phyloP scores from a whole-genome alignment of 2,329 filamentous ascomycete genomes.

The Leptoxyphium fumago region DNA sequence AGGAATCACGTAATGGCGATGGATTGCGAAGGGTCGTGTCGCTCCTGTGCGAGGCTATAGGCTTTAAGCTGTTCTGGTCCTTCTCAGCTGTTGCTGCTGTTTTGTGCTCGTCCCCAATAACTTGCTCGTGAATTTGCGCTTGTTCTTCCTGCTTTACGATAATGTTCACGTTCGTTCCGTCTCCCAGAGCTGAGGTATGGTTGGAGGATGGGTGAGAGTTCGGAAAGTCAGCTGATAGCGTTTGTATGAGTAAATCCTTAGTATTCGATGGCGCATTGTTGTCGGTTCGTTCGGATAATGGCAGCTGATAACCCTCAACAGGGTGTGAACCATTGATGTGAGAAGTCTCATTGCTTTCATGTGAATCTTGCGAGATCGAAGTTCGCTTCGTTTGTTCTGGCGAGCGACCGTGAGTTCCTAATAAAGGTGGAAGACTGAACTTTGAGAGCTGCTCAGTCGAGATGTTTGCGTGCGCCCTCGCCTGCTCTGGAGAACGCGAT shows the following conservation, averaged over 20 bases:
- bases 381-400: slow-evolving; percentile 4
- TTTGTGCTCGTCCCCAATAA: slow-evolving; percentile 4
- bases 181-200: slow-evolving; percentile 1
- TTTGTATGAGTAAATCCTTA: no score
- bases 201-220: no score
- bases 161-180: slow-evolving; percentile 1
- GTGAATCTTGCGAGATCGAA: neutral
- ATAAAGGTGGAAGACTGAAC: slow-evolving; percentile 26
- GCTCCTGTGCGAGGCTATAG: slow-evolving; percentile 30
- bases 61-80: slow-evolving; percentile 27
- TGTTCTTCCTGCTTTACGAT: slow-evolving; percentile 1
- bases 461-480: slow-evolving; percentile 21
- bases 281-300: no score
- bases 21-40: slow-evolving; percentile 28
- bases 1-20: slow-evolving; percentile 24
- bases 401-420: slow-evolving; percentile 13
- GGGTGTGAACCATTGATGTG: slow-evolving; percentile 16
- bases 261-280: no score
- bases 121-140: slow-evolving; percentile 1
- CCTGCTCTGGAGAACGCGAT: slow-evolving; percentile 30
- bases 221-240: no score
- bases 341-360: slow-evolving; percentile 8
- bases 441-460: slow-evolving; percentile 18
- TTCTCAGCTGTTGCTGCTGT: slow-evolving; percentile 14
- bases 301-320: slow-evolving; percentile 1